These are phyloP conservation scores for Candida bentonensis DNA, from an alignment of 805 yeast species.

Conservation along the genomic window DNA sequence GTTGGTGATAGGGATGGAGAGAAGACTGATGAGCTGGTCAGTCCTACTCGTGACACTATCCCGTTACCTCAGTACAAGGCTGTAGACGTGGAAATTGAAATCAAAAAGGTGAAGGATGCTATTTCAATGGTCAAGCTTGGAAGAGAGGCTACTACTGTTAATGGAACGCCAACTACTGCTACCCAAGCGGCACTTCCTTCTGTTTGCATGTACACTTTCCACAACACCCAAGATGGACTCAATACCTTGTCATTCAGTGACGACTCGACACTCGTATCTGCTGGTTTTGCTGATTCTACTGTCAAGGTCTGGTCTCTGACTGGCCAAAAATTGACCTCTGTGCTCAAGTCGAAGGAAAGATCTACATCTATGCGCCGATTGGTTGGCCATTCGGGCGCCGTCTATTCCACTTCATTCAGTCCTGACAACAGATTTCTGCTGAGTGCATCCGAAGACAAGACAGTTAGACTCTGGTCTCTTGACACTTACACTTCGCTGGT, in stretches of 20 bases:
- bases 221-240: slow-evolving; percentile 80
- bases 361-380: slow-evolving; percentile 30
- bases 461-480: slow-evolving; percentile 85
- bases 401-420: slow-evolving; percentile 77
- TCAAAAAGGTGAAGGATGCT: slow-evolving; percentile 67
- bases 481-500: slow-evolving; percentile 84
- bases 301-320: slow-evolving; percentile 88
- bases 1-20: slow-evolving; percentile 17
- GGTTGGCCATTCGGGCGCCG: slow-evolving; percentile 90
- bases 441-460: slow-evolving; percentile 81
- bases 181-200: slow-evolving; percentile 81
- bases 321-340: slow-evolving; percentile 57
- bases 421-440: slow-evolving; percentile 78
- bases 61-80: slow-evolving; percentile 82
- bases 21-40: slow-evolving; percentile 27
- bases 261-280: slow-evolving; percentile 78
- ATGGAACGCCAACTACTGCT: slow-evolving; percentile 21
- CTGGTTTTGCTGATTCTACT: slow-evolving; percentile 86
- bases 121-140: slow-evolving; percentile 59
- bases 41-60: slow-evolving; percentile 60
- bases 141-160: background rate
- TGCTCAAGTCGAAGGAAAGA: slow-evolving; percentile 18
- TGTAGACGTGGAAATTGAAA: slow-evolving; percentile 65
- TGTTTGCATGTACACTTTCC: slow-evolving; percentile 96
- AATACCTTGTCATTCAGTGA: slow-evolving; percentile 79